phyloP scores from a whole-genome alignment of 176 grass and related monocot species.

The Cenchrus fungigraminus region DNA sequence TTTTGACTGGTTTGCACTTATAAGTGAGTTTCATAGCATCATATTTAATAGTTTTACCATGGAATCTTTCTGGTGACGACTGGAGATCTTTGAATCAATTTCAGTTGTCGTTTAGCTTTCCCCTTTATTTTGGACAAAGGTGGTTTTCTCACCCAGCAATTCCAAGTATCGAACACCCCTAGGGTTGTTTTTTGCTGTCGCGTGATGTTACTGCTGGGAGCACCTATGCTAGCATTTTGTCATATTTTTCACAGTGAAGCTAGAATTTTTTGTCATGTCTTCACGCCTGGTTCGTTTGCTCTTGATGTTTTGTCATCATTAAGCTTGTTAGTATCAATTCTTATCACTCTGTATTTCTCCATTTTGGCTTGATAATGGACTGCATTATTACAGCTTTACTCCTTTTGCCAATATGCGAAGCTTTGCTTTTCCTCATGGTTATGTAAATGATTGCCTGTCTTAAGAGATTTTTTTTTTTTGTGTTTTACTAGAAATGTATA shows the following conservation, averaged over 20 bases:
- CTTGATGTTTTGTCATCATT: conserved; percentile 3
- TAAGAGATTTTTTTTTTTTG: background rate
- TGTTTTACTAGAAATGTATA: background rate
- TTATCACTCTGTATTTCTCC: background rate
- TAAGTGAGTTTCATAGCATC: no score
- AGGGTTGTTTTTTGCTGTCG: background rate
- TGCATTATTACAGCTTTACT: background rate
- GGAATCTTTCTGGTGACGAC: no score
- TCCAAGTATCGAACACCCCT: background rate
- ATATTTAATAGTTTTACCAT: no score
- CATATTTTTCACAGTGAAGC: background rate
- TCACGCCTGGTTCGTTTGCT: background rate
- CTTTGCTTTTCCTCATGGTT: conserved; percentile 19
- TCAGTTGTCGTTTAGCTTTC: background rate
- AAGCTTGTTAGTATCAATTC: background rate
- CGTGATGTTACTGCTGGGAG: background rate
- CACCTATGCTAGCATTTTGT: background rate
- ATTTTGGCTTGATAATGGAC: background rate
- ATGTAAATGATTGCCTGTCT: background rate
- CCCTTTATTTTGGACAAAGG: background rate
- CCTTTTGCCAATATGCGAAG: background rate
- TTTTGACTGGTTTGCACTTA: no score
- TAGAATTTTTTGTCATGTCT: background rate
- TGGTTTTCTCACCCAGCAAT: background rate
- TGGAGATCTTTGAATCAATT: background rate